Evolutionary conservation across 1,139 yeast species (phyloP).

Genomic region (Pichia sp.): DNA sequence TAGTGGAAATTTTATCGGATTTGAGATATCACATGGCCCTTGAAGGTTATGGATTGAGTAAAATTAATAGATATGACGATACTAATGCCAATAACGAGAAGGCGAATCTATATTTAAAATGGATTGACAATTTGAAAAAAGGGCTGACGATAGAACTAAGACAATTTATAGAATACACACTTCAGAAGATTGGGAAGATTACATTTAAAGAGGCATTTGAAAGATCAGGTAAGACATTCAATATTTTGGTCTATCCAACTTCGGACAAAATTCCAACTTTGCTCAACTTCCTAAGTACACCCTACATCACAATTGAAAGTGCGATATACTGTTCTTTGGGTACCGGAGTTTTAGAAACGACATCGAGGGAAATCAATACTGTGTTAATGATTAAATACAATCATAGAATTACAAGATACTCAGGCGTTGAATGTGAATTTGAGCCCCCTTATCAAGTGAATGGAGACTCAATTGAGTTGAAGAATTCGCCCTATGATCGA

Average conservation of each 20-base stretch:
- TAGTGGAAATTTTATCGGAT: constrained; percentile 12
- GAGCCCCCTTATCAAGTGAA: constrained; percentile 43
- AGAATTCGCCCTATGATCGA: constrained; percentile 55
- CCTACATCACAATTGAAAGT: constrained; percentile 87
- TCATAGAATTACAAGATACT: constrained; percentile 35
- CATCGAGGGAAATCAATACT: constrained; percentile 35
- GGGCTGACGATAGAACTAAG: constrained; percentile 85
- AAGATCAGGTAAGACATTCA: constrained; percentile 76
- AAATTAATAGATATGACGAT: constrained; percentile 45
- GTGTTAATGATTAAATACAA: constrained; percentile 67
- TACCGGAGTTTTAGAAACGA: constrained; percentile 49
- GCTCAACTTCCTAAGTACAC: constrained; percentile 86
- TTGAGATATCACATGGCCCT: constrained; percentile 10
- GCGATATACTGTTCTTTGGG: constrained; percentile 72
- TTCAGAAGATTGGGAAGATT: constrained; percentile 71
- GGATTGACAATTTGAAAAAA: constrained; percentile 37
- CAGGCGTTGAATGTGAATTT: constrained; percentile 28
- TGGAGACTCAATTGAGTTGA: constrained; percentile 15
- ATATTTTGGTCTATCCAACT: constrained; percentile 86
- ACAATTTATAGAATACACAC: constrained; percentile 72
- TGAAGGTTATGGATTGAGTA: constrained; percentile 33
- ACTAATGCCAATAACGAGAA: neutral
- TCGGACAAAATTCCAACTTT: constrained; percentile 70
- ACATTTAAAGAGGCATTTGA: constrained; percentile 93
- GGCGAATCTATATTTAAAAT: constrained; percentile 12